Percentiles rank a stretch among this genome's conserved stretches.
Conservation (phyloP, 352 stramenopile genomes). For the Globisporangium iwayamae region DNA sequence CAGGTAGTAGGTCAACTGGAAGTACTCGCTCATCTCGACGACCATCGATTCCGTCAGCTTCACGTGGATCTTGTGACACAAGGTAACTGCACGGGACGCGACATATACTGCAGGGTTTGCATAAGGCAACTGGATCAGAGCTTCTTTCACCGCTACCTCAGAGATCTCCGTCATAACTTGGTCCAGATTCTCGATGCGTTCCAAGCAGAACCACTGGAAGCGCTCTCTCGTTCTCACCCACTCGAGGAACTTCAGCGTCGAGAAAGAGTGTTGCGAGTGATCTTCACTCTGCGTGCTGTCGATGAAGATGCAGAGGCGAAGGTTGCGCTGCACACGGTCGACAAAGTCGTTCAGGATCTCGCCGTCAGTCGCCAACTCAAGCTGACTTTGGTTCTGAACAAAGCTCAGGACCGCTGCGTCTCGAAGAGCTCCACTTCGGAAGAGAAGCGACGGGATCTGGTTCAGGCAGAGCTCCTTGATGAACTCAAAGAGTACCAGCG, state of each 20-base stretch:
- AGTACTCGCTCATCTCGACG: conserved; percentile 3
- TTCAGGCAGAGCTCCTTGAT: conserved; percentile 31
- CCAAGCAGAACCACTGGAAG: conserved; percentile 19
- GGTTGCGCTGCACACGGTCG: conserved; percentile 28
- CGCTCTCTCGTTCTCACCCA: conserved; percentile 10
- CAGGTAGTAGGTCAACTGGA: conserved; percentile 12
- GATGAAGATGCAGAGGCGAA: conserved; percentile 44
- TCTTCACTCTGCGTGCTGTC: neutral
- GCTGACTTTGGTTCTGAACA: conserved; percentile 27
- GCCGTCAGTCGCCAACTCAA: conserved; percentile 32
- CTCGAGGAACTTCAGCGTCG: neutral
- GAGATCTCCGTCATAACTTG: conserved; percentile 8
- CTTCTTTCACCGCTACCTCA: neutral
- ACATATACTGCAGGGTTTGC: neutral
- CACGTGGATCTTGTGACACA: conserved; percentile 9
- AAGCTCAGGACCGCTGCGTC: conserved; percentile 30
- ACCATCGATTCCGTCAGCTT: conserved; percentile 2
- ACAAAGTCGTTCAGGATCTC: conserved; percentile 31
- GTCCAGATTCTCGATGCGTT: neutral
- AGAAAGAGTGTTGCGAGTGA: neutral
- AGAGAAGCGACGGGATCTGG: conserved; percentile 32
- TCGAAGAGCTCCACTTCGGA: conserved; percentile 30
- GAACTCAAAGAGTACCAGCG: conserved; percentile 19
- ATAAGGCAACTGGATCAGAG: neutral
- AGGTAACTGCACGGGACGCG: neutral